Evolutionary conservation across 2,329 filamentous ascomycete species (phyloP), one percentile per base, ranked within the genome.

Genomic region (Microcyclospora pomicola): DNA sequence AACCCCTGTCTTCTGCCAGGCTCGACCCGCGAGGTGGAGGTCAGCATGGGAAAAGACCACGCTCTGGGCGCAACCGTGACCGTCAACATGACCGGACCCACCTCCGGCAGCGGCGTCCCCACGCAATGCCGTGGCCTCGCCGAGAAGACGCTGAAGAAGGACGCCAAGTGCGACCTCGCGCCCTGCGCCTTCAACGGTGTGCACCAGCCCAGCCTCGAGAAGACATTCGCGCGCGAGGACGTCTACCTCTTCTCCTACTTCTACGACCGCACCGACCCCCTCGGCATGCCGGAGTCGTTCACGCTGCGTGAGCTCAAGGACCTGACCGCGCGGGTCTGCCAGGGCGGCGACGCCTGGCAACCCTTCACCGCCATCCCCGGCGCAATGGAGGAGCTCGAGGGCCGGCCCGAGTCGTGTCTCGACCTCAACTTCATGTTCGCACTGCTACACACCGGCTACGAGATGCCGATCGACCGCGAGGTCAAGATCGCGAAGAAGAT

Each of bases 401-500:
- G 74, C 44, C 75, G 88, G 41, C 86, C 91, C 2, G 87, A 98
- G 63, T 83, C 81, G 62, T 98, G 91, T 64, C 66, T 98, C 52
- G 91, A 98, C 62, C 67, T 98, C 51, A 98, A 84, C 67, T 98
- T 96, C 58, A 95, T 95, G 85, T 66, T 93, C 52, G 83, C 83
- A 16, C 69, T 98, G 40, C 67, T 96, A 38, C 87, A 96, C 62
- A 93, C 85, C 5, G 91, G 91, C 2, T 98, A 98, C 55, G 91
- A 96, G 50, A 95, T 98, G 85, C 88, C 88, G 3, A 79, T 96
- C 52, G 84, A 94, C 49, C 75, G 92, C 30, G 91, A 98, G 63
- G 86, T 98, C 48, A 88, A 83, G 71, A 93, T 95, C 57, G 91
- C 88, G 42, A 98, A 98, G 81, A 94, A 95, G 72, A 93, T 98